A percentile compares a stretch with the other conserved stretches of the same genome.
phyloP scores from a whole-genome alignment of 2,329 filamentous ascomycete genomes.

The Chaetomium sp. region DNA sequence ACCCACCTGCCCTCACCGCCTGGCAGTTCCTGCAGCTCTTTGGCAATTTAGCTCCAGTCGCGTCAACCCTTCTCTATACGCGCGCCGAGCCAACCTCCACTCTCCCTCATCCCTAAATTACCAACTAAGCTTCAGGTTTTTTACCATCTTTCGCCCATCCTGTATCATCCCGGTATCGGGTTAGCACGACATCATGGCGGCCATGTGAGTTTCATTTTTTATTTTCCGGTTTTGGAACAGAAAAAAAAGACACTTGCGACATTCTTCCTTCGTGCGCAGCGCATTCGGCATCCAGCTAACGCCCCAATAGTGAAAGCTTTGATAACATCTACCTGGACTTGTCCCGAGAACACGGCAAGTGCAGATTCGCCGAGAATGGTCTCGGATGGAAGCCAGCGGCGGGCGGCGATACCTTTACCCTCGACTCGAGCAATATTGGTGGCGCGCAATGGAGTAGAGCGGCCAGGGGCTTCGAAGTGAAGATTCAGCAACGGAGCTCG shows the following conservation, averaged over 20 bases:
- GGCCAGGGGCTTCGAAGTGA: constrained; percentile 86
- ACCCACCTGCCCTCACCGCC: constrained; percentile 6
- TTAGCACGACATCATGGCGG: constrained; percentile 16
- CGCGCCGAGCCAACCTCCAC: constrained; percentile 1
- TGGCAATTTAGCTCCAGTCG: constrained; percentile 15
- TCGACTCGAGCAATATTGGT: constrained; percentile 79
- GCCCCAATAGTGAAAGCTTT: constrained; percentile 72
- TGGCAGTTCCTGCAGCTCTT: not conserved
- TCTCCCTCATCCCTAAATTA: not conserved
- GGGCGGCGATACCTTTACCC: constrained; percentile 87
- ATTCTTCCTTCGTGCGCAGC: not conserved
- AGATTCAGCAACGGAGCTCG: constrained; percentile 77
- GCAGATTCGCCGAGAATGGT: constrained; percentile 88
- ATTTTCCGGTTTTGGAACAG: not conserved
- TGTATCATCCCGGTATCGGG: not conserved
- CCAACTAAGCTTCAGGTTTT: not conserved
- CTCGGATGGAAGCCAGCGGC: constrained; percentile 89
- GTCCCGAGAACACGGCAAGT: constrained; percentile 86
- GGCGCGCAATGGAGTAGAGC: constrained; percentile 93
- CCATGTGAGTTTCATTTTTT: constrained; percentile 19
- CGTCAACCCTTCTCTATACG: constrained; percentile 8
- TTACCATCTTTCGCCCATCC: constrained; percentile 1
- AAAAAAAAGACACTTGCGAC: not conserved
- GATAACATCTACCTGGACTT: constrained; percentile 96
- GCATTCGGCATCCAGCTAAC: constrained; percentile 10